Conservation (phyloP, 2,329 filamentous ascomycete species). For the Pyrenochaeta sp. region DNA sequence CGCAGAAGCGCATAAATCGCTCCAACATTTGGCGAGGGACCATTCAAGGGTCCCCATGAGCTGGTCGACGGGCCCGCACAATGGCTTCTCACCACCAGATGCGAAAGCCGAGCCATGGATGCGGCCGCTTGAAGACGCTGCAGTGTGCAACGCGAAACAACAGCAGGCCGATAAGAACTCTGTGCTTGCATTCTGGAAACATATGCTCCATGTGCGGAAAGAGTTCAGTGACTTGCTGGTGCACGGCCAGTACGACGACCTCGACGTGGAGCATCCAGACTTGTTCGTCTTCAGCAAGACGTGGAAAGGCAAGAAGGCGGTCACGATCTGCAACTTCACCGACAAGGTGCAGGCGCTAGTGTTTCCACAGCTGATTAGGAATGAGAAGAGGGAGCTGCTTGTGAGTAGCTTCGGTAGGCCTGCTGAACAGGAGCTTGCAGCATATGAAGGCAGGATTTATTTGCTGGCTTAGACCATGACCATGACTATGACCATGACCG, state of each 20-base stretch:
- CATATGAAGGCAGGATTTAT: constrained; percentile 45
- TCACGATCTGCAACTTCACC: constrained; percentile 49
- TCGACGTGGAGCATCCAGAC: constrained; percentile 60
- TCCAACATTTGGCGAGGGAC: constrained; percentile 70
- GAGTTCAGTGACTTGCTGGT: constrained; percentile 67
- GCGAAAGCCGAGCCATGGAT: constrained; percentile 65
- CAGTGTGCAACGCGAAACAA: constrained; percentile 64
- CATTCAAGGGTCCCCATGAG: constrained; percentile 74
- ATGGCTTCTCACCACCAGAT: constrained; percentile 65
- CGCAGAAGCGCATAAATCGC: constrained; percentile 58
- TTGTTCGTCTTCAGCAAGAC: constrained; percentile 63
- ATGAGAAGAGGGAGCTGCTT: constrained; percentile 41
- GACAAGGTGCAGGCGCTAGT: constrained; percentile 40
- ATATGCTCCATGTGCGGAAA: constrained; percentile 63
- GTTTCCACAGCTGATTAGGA: constrained; percentile 40
- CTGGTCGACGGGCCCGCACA: constrained; percentile 65
- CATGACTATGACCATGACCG: background rate
- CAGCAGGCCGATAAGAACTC: constrained; percentile 57
- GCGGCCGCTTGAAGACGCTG: constrained; percentile 64
- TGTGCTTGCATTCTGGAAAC: constrained; percentile 69
- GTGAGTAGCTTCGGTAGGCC: constrained; percentile 28
- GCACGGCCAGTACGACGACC: constrained; percentile 65
- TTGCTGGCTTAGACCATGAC: constrained; percentile 19
- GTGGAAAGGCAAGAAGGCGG: constrained; percentile 37
- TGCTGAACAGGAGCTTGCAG: constrained; percentile 26